A percentile compares a stretch with the other conserved stretches of the same genome.
Conservation (phyloP, 176 grass and related monocot genomes). For the Zea luxurians region DNA sequence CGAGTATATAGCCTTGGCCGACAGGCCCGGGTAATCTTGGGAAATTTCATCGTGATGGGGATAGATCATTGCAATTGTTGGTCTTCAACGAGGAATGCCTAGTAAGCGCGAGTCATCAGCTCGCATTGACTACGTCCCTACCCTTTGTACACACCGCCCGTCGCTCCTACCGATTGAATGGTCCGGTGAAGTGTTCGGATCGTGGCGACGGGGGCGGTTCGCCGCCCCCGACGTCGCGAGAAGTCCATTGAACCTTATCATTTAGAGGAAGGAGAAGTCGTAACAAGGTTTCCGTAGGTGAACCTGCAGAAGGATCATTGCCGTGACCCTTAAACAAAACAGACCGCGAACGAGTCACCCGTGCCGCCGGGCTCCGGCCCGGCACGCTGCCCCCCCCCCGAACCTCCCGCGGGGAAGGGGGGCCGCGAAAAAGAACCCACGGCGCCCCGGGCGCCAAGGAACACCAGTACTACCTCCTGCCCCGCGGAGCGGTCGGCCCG, state of each 20-base stretch:
- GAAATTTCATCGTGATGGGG: slow-evolving; percentile 55
- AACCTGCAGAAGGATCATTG: too few species aligned
- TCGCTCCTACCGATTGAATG: too few species aligned
- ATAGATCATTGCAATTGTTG: slow-evolving; percentile 58
- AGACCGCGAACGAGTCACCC: slow-evolving; percentile 23
- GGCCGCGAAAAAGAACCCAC: too few species aligned
- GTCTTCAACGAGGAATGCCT: slow-evolving; percentile 50
- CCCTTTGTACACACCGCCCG: too few species aligned
- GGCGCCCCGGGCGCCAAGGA: too few species aligned
- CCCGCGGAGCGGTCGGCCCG: too few species aligned
- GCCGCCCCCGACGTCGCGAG: slow-evolving; percentile 8
- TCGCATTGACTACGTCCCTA: background rate
- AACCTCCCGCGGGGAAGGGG: too few species aligned
- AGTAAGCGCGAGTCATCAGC: slow-evolving; percentile 30
- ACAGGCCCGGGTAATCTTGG: background rate
- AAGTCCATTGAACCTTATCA: slow-evolving; percentile 52
- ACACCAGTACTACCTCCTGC: too few species aligned
- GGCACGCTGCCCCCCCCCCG: too few species aligned
- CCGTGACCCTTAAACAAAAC: too few species aligned
- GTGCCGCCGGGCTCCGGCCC: background rate
- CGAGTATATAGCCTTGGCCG: background rate
- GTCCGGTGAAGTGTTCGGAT: too few species aligned
- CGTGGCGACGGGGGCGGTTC: background rate
- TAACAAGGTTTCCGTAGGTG: slow-evolving; percentile 54
- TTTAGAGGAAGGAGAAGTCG: slow-evolving; percentile 69